phyloP scores from a whole-genome alignment of 2,329 filamentous ascomycete species.

The Aspergillus melleus region DNA sequence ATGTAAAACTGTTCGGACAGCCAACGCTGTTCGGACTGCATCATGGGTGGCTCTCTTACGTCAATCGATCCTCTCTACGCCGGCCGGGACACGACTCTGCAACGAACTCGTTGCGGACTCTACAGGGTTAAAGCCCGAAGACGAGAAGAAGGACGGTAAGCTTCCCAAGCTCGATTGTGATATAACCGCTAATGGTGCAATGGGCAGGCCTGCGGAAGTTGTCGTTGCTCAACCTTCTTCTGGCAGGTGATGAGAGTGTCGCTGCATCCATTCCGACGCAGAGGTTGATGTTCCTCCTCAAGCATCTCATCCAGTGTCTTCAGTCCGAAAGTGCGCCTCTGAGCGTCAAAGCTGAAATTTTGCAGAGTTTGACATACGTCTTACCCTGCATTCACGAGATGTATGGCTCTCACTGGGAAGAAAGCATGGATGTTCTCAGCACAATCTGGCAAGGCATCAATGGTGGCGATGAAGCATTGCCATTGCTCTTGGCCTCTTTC shows the following conservation, averaged over 20 bases:
- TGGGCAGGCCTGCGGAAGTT: conserved; percentile 49
- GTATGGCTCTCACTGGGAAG: conserved; percentile 86
- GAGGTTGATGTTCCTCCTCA: conserved; percentile 78
- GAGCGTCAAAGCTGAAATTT: conserved; percentile 38
- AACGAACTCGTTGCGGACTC: conserved; percentile 62
- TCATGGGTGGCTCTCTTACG: conserved; percentile 52
- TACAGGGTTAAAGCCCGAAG: conserved; percentile 54
- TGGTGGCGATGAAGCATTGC: conserved; percentile 53
- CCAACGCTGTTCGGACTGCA: conserved; percentile 49
- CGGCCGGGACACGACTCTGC: conserved; percentile 53
- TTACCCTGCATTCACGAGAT: conserved; percentile 75
- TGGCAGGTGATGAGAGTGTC: conserved; percentile 51
- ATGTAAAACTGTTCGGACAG: conserved; percentile 35
- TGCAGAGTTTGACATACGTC: conserved; percentile 53
- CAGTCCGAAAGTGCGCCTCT: conserved; percentile 56
- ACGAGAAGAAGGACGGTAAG: conserved; percentile 45
- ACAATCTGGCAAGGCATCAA: conserved; percentile 56
- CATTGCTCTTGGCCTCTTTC: conserved; percentile 70
- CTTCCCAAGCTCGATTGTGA: conserved; percentile 3
- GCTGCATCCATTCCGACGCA: conserved; percentile 54
- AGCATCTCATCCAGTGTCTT: conserved; percentile 73
- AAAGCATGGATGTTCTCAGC: conserved; percentile 59
- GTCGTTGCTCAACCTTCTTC: conserved; percentile 55
- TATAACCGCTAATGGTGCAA: conserved; percentile 16
- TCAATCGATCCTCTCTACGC: conserved; percentile 49